Conservation (phyloP, 2,329 filamentous ascomycete species). For the Fusarium pininemorale region DNA sequence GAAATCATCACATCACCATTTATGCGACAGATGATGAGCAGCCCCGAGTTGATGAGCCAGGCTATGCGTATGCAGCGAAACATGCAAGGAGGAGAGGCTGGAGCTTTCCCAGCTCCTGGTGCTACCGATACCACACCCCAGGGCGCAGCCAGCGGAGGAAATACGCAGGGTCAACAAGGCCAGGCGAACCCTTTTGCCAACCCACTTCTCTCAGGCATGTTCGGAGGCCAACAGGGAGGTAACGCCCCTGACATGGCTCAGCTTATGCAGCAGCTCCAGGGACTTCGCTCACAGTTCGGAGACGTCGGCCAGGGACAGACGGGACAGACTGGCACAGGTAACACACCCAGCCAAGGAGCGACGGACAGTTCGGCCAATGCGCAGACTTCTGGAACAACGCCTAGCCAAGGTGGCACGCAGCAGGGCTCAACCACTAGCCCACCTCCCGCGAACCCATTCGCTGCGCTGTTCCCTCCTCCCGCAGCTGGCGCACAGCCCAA, state of each 20-base stretch:
- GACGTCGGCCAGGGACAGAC: constrained; percentile 36
- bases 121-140: constrained; percentile 86
- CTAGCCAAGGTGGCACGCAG: constrained; percentile 17
- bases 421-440: constrained; percentile 47
- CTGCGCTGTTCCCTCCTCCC: constrained; percentile 64
- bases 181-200: constrained; percentile 56
- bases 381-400: constrained; percentile 33
- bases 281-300: constrained; percentile 44
- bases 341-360: constrained; percentile 39
- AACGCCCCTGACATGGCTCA: constrained; percentile 22
- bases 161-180: constrained; percentile 47
- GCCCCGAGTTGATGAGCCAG: constrained; percentile 83
- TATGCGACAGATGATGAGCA: constrained; percentile 92
- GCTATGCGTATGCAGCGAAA: constrained; percentile 84
- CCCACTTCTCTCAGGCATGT: constrained; percentile 42
- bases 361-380: constrained; percentile 39
- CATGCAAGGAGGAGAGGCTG: constrained; percentile 64
- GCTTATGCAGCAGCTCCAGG: constrained; percentile 44
- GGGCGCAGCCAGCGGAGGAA: constrained; percentile 46
- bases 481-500: constrained; percentile 44
- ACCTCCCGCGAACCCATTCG: constrained; percentile 71
- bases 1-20: constrained; percentile 89
- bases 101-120: constrained; percentile 87
- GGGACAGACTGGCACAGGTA: constrained; percentile 39
- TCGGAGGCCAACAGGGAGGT: constrained; percentile 27